Base-by-base conservation (phyloP, 306 rosid genomes). In the Astragalus glycyphyllos region DNA sequence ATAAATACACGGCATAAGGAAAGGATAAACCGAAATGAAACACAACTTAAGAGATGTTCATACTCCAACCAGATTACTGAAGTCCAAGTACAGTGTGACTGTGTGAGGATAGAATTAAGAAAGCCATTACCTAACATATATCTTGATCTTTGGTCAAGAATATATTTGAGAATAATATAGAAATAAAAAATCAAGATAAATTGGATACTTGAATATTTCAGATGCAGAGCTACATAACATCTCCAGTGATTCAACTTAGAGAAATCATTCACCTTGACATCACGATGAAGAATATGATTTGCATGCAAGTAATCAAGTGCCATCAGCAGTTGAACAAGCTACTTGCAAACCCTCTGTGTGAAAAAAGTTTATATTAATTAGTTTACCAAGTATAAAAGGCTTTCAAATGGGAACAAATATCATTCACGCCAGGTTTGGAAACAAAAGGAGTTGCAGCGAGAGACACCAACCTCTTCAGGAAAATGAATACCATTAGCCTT, bases 251-350 rank as follows among this genome's bases (percentile, higher is more conserved):
- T 64, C 42, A 77, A 70, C 47, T 73, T 32, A 59, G 44, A 67
- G 31, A 58, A 73, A 70, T 31, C 65, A 70, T 84, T 77, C 79
- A 94, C 97, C 95, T 94, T 94, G 78, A 94, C 97, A 69, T 94
- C 98, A 20, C 98, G 98, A 63, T 90, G 98, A 73, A 94, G 98
- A 79, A 94, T 82, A 69, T 90, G 98, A 80, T 85, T 90, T 82
- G 77, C 66, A 66, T 90, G 98, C 93, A 94, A 87, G 86, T 94
- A 91, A 70, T 90, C 91, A 11, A 94, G 94, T 7, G 98, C 98
- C 97, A 94, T 91, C 71, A 94, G 82, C 77, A 94, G 92, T 79
- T 75, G 96, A 78, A 90, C 97, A 29, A 94, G 93, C 98, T 96
- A 94, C 83, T 84, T 90, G 81, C 97, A 89, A 41, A 94, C 92